Evolutionary conservation across 345 rosid genomes (phyloP).

Genomic region (Cardamine occulta): DNA sequence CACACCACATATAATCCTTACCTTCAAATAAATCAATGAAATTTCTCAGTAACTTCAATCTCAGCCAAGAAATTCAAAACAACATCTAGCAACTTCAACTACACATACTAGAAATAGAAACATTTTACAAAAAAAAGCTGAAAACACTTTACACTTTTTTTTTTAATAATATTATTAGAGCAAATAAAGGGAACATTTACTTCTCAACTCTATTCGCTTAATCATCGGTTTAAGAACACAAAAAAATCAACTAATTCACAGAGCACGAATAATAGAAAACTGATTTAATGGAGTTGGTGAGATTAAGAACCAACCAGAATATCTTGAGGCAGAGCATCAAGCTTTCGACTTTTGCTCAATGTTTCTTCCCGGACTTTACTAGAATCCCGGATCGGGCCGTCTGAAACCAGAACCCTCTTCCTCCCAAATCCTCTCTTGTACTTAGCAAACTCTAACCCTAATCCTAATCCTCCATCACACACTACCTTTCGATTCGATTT

Average conservation of each 20-base stretch:
- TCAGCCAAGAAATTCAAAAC: not conserved
- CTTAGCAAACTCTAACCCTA: constrained; percentile 49
- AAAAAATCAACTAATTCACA: not conserved
- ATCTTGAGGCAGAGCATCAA: constrained; percentile 74
- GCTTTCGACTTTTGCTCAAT: constrained; percentile 39
- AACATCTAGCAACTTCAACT: not conserved
- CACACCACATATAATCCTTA: constrained; percentile 67
- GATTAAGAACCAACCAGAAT: constrained; percentile 55
- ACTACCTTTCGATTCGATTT: constrained; percentile 2
- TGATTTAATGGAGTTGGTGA: not conserved
- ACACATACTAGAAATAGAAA: constrained; percentile 2
- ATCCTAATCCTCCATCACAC: constrained; percentile 30
- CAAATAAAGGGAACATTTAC: not conserved
- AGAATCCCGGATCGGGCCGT: constrained; percentile 17
- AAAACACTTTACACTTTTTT: not conserved
- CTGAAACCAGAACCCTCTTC: constrained; percentile 58
- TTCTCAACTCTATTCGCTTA: not conserved
- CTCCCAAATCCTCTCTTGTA: constrained; percentile 55
- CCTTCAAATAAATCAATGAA: constrained; percentile 44
- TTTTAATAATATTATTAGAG: not conserved
- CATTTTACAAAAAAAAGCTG: not conserved
- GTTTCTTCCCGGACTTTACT: constrained; percentile 50
- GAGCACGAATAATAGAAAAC: not conserved
- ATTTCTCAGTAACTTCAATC: not conserved
- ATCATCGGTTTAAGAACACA: constrained; percentile 2